A percentile compares a stretch with the other conserved stretches of the same genome.
These are phyloP conservation scores for Laguncularia racemosa DNA, from an alignment of 345 rosid species.

Conservation along the genomic window DNA sequence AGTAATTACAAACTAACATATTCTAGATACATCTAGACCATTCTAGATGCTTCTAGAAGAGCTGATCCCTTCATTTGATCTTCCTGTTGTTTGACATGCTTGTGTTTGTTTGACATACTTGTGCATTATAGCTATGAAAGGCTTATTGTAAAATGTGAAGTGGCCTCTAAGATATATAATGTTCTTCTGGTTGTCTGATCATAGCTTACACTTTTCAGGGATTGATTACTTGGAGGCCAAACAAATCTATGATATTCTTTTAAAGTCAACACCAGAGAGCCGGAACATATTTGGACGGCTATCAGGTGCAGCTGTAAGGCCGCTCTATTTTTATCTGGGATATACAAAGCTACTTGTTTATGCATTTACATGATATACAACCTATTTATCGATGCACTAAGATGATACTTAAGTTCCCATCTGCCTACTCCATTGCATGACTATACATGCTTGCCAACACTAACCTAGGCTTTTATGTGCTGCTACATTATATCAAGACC, in stretches of 20 bases:
- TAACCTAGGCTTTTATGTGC: too few relatives aligned
- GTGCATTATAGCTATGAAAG: not conserved
- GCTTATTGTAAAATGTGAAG: not conserved
- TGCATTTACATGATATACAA: too few relatives aligned
- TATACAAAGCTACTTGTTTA: too few relatives aligned
- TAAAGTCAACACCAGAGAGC: slow-evolving; percentile 68
- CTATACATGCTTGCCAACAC: too few relatives aligned
- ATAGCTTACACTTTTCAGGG: slow-evolving; percentile 29
- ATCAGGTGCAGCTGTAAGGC: slow-evolving; percentile 87
- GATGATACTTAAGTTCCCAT: too few relatives aligned
- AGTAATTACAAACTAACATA: too few relatives aligned
- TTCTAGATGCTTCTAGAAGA: too few relatives aligned
- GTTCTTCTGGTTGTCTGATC: slow-evolving; percentile 13
- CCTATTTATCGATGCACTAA: too few relatives aligned
- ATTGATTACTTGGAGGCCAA: slow-evolving; percentile 82
- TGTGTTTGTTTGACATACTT: not conserved
- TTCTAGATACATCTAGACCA: too few relatives aligned
- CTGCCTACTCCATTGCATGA: too few relatives aligned
- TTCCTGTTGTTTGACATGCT: not conserved
- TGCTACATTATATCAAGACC: too few relatives aligned
- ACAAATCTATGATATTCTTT: slow-evolving; percentile 64
- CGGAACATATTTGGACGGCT: slow-evolving; percentile 90
- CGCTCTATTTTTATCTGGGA: slow-evolving; percentile 2
- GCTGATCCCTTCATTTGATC: too few relatives aligned
- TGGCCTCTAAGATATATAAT: not conserved